These are phyloP conservation scores for Irpex lacteus DNA, from an alignment of 1,284 basidiomycete genomes.

Conservation along the genomic window DNA sequence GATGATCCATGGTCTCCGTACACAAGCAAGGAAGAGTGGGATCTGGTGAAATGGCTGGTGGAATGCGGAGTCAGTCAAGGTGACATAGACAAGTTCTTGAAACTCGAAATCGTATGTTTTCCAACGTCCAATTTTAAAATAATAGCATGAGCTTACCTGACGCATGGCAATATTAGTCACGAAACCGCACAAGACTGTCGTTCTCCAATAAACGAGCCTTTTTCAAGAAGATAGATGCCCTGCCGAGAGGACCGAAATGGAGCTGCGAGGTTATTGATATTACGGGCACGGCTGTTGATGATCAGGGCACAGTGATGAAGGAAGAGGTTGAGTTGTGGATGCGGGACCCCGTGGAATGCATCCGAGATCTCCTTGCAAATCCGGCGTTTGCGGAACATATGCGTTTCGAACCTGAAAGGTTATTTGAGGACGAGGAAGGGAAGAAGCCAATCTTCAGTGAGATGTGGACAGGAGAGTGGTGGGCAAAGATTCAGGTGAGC, in stretches of 20 bases:
- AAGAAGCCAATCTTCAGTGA: slow-evolving; percentile 29
- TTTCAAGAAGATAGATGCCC: slow-evolving; percentile 16
- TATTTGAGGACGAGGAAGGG: slow-evolving; percentile 26
- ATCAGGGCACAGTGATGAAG: background rate
- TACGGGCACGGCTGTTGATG: slow-evolving; percentile 15
- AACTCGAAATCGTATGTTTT: slow-evolving; percentile 30
- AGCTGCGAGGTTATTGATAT: slow-evolving; percentile 11
- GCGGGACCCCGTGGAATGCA: slow-evolving; percentile 28
- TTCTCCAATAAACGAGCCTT: slow-evolving; percentile 15
- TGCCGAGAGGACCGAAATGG: slow-evolving; percentile 21
- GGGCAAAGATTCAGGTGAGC: slow-evolving; percentile 36
- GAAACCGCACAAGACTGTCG: slow-evolving; percentile 13
- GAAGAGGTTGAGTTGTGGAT: slow-evolving; percentile 23
- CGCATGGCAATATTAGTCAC: slow-evolving; percentile 8
- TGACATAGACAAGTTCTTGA: slow-evolving; percentile 29
- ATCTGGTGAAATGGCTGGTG: slow-evolving; percentile 28
- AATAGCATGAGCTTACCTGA: background rate
- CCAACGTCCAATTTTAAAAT: background rate
- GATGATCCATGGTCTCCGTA: slow-evolving; percentile 23
- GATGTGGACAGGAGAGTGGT: slow-evolving; percentile 44
- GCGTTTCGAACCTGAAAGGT: slow-evolving; percentile 28
- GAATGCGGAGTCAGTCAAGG: slow-evolving; percentile 24
- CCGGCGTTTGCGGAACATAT: slow-evolving; percentile 28
- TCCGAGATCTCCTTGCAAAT: slow-evolving; percentile 32
- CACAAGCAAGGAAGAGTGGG: slow-evolving; percentile 26